Percentiles rank a stretch among this genome's conserved stretches.
These are phyloP conservation scores for Backusella tuberculispora DNA, from an alignment of 192 early-diverging fungal species.

Conservation along the genomic window DNA sequence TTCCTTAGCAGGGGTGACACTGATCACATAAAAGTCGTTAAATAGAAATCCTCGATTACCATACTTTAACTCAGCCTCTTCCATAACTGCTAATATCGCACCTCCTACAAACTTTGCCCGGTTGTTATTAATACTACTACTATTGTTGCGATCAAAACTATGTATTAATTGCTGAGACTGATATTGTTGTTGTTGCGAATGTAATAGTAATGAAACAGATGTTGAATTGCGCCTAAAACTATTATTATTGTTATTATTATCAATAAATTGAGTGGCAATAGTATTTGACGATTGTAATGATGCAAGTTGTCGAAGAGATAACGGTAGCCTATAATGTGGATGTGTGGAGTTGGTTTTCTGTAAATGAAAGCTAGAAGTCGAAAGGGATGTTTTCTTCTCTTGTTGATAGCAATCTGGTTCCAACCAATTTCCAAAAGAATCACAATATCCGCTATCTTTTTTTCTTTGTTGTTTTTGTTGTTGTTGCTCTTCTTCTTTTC, in stretches of 20 bases:
- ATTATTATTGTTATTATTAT: not conserved
- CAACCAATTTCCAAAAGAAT: constrained; percentile 1
- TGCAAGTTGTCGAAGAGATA: constrained; percentile 15
- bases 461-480: constrained; percentile 16
- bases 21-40: constrained; percentile 1
- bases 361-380: not conserved
- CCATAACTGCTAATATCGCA: not conserved
- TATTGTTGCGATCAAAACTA: not conserved
- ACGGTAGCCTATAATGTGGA: not conserved
- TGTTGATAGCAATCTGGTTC: not conserved
- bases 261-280: not conserved
- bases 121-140: not conserved
- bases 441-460: constrained; percentile 35
- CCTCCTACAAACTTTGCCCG: constrained; percentile 48
- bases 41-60: not conserved
- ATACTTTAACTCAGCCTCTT: constrained; percentile 13
- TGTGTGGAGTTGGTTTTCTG: not conserved
- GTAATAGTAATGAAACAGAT: not conserved
- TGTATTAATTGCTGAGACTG: constrained; percentile 4
- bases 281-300: constrained; percentile 3
- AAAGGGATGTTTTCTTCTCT: not conserved
- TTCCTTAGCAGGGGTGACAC: constrained; percentile 50
- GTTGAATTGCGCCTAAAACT: not conserved
- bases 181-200: not conserved
- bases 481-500: not conserved